A percentile compares a stretch with the other conserved stretches of the same genome.
Conservation (phyloP, 306 rosid genomes). For the Clitoria ternatea region DNA sequence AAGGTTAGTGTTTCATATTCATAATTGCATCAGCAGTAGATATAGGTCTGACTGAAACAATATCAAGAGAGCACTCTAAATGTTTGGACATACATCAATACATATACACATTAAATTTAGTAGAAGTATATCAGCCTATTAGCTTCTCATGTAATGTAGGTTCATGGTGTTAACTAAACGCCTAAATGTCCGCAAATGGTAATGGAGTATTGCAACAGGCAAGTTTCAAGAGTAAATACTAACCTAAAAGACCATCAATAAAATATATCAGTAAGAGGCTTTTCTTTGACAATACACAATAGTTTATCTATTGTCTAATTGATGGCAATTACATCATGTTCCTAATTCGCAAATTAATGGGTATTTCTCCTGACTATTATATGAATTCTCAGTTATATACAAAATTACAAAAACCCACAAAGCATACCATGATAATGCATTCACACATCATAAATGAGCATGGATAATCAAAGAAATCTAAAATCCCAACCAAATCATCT, state of each 20-base stretch:
- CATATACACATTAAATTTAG: neutral
- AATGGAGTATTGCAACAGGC: neutral
- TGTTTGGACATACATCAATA: neutral
- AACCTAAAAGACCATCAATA: neutral
- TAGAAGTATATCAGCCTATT: neutral
- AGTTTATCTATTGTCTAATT: neutral
- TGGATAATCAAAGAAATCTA: neutral
- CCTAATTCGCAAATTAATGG: neutral
- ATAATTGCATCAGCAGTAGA: neutral
- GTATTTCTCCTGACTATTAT: neutral
- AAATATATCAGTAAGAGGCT: neutral
- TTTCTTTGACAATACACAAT: neutral
- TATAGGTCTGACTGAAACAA: neutral
- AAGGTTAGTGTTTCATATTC: neutral
- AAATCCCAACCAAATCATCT: neutral
- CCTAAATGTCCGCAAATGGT: neutral
- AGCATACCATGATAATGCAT: neutral
- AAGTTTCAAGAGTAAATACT: neutral
- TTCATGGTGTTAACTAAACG: neutral
- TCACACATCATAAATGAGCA: constrained; percentile 6
- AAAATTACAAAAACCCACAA: neutral
- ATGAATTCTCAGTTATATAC: neutral
- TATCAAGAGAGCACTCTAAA: neutral
- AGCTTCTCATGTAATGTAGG: neutral
- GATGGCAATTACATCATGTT: neutral